Base-by-base conservation (phyloP, 306 rosid species). In the Ceratonia siliqua region DNA sequence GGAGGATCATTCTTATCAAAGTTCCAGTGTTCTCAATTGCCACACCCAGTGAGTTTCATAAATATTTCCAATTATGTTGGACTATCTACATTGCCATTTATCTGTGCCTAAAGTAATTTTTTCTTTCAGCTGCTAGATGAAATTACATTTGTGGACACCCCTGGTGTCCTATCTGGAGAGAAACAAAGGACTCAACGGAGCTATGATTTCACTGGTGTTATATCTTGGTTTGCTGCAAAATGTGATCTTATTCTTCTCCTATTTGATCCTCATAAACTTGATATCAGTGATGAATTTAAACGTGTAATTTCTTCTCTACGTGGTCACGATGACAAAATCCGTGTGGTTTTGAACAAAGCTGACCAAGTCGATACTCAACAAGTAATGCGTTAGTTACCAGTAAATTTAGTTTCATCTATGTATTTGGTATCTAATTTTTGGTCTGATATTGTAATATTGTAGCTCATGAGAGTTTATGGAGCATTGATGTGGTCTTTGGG, bases 381-480 rank as follows among this genome's bases (percentile, higher is more conserved):
- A 49, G 99, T 92, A 84, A 72, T 87, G 25, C 32, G 13, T 56
- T 55, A 43, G n/a, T 69, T 55, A 67, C 14, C n/a, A 48, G 63
- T 52, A 6, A 35, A 24, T 35, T 42, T 21, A 20, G 32, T 2
- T 42, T 57, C 30, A 22, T 50, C 13, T 8, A 24, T 64, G 10
- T 20, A 32, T 72, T 20, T 49, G 75, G 2, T 9, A 13, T 73
- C 55, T 58, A 14, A 58, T 21, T 15, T 58, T 59, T 24, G 27
- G 22, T 32, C 0, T 41, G 35, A 46, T 35, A 38, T 46, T 50
- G 5, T 39, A 52, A n/a, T 25, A 11, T 64, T 76, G 36, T 54
- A 92, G 99, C 90, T 94, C 62, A 94, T 94, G 99, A 90, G 99
- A 80, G 97, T 94, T n/a, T 94, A 92, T 79, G 97, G 96, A 83